These are phyloP conservation scores for Bifiguratus adelaidae DNA, from an alignment of 192 early-diverging fungal genomes.

Conservation along the genomic window DNA sequence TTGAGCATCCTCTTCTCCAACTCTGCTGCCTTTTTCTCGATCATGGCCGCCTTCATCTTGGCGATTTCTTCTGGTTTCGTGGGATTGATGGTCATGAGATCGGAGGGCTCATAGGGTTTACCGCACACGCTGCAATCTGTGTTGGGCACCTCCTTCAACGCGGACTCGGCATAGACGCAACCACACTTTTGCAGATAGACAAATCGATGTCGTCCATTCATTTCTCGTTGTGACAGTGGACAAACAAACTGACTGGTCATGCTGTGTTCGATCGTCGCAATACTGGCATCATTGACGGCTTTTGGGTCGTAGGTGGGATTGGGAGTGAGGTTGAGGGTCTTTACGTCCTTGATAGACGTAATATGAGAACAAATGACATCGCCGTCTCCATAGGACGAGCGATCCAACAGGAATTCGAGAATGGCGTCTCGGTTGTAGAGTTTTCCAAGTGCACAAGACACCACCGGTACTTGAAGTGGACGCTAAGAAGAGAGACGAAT, in stretches of 20 bases:
- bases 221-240: conserved; percentile 74
- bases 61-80: conserved; percentile 45
- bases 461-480: conserved; percentile 51
- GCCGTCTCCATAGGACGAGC: conserved; percentile 63
- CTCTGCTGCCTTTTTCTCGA: conserved; percentile 30
- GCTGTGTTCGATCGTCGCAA: conserved; percentile 41
- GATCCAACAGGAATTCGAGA: conserved; percentile 64
- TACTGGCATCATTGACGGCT: conserved; percentile 17
- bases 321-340: conserved; percentile 48
- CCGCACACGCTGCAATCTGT: conserved; percentile 60
- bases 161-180: conserved; percentile 68
- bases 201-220: conserved; percentile 71
- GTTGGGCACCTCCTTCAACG: conserved; percentile 58
- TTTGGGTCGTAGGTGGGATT: conserved; percentile 49
- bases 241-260: conserved; percentile 52
- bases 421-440: conserved; percentile 80
- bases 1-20: no score
- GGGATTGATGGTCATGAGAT: conserved; percentile 66
- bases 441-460: conserved; percentile 58
- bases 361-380: conserved; percentile 69
- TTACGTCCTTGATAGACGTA: conserved; percentile 59
- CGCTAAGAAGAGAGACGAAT: conserved; percentile 9
- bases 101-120: conserved; percentile 38
- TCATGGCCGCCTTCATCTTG: conserved; percentile 38
- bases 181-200: conserved; percentile 61